phyloP scores from a whole-genome alignment of 306 rosid genomes.

The Ormosia semicastrata region DNA sequence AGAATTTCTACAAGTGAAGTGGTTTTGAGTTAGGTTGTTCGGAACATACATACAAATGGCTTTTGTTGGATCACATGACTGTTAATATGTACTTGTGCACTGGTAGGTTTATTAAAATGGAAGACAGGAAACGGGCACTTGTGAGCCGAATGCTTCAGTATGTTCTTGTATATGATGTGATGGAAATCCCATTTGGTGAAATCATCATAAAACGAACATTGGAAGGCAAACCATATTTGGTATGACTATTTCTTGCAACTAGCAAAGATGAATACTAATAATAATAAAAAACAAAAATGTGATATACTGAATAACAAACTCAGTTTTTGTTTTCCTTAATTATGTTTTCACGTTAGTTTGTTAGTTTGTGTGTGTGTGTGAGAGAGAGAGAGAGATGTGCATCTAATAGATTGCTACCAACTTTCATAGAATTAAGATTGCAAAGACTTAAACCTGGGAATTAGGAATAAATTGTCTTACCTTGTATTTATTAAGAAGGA shows the following conservation, averaged over 20 bases:
- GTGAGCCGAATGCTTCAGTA: slow-evolving; percentile 85
- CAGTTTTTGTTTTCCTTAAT: neutral
- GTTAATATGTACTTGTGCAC: neutral
- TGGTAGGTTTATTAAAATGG: slow-evolving; percentile 59
- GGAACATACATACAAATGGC: neutral
- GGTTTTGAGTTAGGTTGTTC: neutral
- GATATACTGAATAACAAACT: neutral
- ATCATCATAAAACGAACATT: slow-evolving; percentile 64
- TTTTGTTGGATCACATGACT: slow-evolving; percentile 14
- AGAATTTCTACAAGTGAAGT: too few species aligned
- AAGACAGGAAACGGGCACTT: slow-evolving; percentile 77
- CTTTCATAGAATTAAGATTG: neutral
- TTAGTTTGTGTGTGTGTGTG: neutral
- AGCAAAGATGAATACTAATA: neutral
- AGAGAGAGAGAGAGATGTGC: neutral
- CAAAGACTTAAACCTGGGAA: neutral
- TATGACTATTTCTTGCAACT: slow-evolving; percentile 20
- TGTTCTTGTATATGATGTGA: slow-evolving; percentile 51
- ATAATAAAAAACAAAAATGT: neutral
- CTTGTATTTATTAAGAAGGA: neutral
- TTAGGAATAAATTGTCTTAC: neutral
- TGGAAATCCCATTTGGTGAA: slow-evolving; percentile 50
- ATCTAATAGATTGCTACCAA: neutral
- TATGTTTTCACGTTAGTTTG: neutral
- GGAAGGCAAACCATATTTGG: slow-evolving; percentile 86